Evolutionary conservation across 441 rosid species (phyloP).

Genomic region (Lepidium campestre): DNA sequence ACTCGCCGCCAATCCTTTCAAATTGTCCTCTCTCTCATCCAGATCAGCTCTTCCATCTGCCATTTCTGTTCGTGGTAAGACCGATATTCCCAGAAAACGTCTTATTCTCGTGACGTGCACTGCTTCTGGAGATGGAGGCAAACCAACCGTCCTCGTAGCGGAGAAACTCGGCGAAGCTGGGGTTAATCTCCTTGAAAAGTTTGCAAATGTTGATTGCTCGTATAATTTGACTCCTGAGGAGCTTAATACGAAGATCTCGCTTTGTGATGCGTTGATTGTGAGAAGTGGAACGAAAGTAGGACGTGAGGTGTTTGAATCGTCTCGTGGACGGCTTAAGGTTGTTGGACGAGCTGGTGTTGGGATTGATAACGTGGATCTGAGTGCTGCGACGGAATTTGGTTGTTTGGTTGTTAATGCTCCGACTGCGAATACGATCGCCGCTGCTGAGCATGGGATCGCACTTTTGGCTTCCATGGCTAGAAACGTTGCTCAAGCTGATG

Average conservation of each 20-base stretch:
- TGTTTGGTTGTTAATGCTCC: slow-evolving; percentile 19
- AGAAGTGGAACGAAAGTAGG: slow-evolving; percentile 16
- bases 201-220: slow-evolving; percentile 32
- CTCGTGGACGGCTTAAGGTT: slow-evolving; percentile 9
- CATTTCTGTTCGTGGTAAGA: slow-evolving; percentile 12
- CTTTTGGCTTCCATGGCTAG: slow-evolving; percentile 15
- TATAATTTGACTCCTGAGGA: slow-evolving; percentile 13
- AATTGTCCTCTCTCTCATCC: slow-evolving; percentile 22
- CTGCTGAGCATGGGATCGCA: slow-evolving; percentile 18
- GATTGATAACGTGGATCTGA: slow-evolving; percentile 16
- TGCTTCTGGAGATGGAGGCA: slow-evolving; percentile 18
- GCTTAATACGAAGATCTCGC: slow-evolving; percentile 15
- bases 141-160: slow-evolving; percentile 48
- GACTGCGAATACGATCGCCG: slow-evolving; percentile 18
- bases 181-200: slow-evolving; percentile 32
- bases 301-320: slow-evolving; percentile 13
- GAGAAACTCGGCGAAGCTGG: slow-evolving; percentile 60
- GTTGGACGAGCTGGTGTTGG: slow-evolving; percentile 22
- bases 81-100: not conserved
- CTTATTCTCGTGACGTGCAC: slow-evolving; percentile 11
- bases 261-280: slow-evolving; percentile 16
- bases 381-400: slow-evolving; percentile 20
- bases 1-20: slow-evolving; percentile 1
- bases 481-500: slow-evolving; percentile 17
- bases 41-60: slow-evolving; percentile 22